Evolutionary conservation across 2,329 filamentous ascomycete genomes (phyloP).

Genomic region (Xylaria sp.): DNA sequence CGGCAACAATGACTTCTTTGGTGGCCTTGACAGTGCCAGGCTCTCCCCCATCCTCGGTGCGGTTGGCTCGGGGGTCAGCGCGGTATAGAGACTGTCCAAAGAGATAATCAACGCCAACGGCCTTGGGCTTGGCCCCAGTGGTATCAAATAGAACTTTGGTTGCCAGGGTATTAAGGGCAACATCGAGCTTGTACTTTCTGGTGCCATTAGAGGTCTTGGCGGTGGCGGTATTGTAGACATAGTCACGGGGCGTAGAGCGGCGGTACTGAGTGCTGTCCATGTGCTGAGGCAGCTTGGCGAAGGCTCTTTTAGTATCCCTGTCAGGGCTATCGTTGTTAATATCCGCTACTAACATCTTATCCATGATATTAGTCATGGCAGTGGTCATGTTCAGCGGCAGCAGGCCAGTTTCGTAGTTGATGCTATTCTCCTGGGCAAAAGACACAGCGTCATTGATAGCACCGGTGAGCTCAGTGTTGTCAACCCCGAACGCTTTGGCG

Average conservation of each 20-base stretch:
- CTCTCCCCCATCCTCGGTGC: conserved; percentile 42
- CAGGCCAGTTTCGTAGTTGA: conserved; percentile 39
- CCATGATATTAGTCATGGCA: conserved; percentile 35
- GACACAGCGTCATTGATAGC: conserved; percentile 34
- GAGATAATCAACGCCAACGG: conserved; percentile 62
- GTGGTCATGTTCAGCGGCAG: conserved; percentile 40
- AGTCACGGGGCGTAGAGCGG: conserved; percentile 63
- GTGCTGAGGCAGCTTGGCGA: conserved; percentile 65
- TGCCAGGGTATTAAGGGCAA: conserved; percentile 60
- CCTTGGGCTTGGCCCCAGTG: conserved; percentile 52
- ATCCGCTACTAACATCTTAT: conserved; percentile 55
- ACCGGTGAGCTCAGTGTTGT: conserved; percentile 24
- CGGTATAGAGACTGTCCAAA: conserved; percentile 59
- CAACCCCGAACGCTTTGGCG: conserved; percentile 38
- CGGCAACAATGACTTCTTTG: conserved; percentile 62
- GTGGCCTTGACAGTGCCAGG: conserved; percentile 53
- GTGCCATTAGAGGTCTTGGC: conserved; percentile 55
- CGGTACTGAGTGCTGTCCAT: conserved; percentile 63
- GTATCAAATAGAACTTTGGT: conserved; percentile 59
- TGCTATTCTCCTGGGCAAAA: conserved; percentile 31
- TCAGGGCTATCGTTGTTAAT: conserved; percentile 56
- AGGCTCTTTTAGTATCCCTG: conserved; percentile 55
- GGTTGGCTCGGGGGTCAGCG: conserved; percentile 53
- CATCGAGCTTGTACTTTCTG: conserved; percentile 66
- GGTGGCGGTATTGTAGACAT: conserved; percentile 51